phyloP scores from a whole-genome alignment of 73 alveolate genomes.

The Blepharisma stoltei region DNA sequence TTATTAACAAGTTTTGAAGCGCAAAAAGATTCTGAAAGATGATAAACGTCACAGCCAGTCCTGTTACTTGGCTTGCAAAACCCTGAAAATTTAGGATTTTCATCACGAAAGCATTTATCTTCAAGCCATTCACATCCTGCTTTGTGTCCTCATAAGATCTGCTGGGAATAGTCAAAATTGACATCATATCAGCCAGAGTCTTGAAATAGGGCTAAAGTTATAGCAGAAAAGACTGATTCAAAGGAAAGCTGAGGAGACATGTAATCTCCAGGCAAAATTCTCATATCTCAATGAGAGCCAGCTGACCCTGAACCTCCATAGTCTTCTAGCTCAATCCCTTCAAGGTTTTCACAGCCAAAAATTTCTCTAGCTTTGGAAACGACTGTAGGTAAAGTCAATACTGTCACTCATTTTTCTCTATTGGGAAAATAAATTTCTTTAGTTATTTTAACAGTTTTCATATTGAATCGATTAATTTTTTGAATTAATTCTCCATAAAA shows the following conservation, averaged over 20 bases:
- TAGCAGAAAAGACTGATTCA: constrained; percentile 40
- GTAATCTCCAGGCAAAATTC: constrained; percentile 54
- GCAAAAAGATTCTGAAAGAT: too few relatives aligned
- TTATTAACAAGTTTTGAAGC: too few relatives aligned
- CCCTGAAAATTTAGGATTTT: neutral
- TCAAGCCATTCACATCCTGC: constrained; percentile 51
- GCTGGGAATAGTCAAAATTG: constrained; percentile 37
- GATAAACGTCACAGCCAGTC: too few relatives aligned
- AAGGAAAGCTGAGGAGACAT: constrained; percentile 34
- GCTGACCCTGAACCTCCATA: constrained; percentile 48
- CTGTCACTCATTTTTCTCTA: too few relatives aligned
- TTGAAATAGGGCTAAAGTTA: constrained; percentile 54
- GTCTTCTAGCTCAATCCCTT: constrained; percentile 42
- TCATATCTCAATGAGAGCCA: constrained; percentile 60
- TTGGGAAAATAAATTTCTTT: too few relatives aligned
- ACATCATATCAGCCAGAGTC: constrained; percentile 56
- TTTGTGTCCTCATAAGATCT: constrained; percentile 44
- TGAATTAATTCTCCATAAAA: too few relatives aligned
- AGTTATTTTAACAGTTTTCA: too few relatives aligned
- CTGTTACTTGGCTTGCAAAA: neutral
- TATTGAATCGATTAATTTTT: too few relatives aligned
- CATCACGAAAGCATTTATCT: constrained; percentile 35
- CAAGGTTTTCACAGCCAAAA: neutral
- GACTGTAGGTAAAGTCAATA: neutral
- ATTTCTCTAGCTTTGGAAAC: constrained; percentile 14